Evolutionary conservation across 2,329 filamentous ascomycete genomes (phyloP), one percentile per base, ranked within the genome.

Genomic region (Furcasterigmium sp.): DNA sequence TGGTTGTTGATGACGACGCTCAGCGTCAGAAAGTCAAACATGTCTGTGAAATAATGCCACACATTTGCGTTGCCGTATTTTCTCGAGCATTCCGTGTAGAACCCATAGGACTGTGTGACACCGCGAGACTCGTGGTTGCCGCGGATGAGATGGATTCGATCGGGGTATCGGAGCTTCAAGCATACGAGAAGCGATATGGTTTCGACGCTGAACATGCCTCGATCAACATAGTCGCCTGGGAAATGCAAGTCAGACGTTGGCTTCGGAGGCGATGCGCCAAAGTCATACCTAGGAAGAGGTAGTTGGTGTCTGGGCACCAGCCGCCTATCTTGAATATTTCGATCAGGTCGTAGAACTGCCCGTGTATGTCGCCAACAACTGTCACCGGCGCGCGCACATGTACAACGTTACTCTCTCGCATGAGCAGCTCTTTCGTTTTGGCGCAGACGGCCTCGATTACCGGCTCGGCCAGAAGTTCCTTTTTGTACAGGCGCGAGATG

Each of bases 321-420:
- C 93, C 93, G 46, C 93, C 93, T 57, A 98, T 98, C 67, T 90
- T 90, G 71, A 98, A 98, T 54, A 98, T 97, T 75, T 98, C 93
- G 53, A 98, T 93, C 70, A 98, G 82, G 65, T 98, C 93, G 67
- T 91, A 97, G 71, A 98, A 98, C 67, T 98, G 93, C 46, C 93
- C 93, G 65, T 98, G 93, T 54, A 98, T 98, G 64, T 98, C 93
- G 53, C 93, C 93, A 30, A 98, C 93, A 9, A 98, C 93, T 14
- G 93, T 98, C 46, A 98, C 89, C 2, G 93, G 93, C 25, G 93
- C 91, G 56, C 83, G 82, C 50, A 98, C 94, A 65, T 98, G 93
- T 47, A 98, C 93, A 50, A 98, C 93, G 69, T 98, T 98, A 78
- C 91, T 97, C 80, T 98, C 93, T 62, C 94, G 91, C 93, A 98